Percentiles rank a stretch among this genome's conserved stretches.
phyloP scores from a whole-genome alignment of 257 asterid genomes.

The Phtheirospermum japonicum region DNA sequence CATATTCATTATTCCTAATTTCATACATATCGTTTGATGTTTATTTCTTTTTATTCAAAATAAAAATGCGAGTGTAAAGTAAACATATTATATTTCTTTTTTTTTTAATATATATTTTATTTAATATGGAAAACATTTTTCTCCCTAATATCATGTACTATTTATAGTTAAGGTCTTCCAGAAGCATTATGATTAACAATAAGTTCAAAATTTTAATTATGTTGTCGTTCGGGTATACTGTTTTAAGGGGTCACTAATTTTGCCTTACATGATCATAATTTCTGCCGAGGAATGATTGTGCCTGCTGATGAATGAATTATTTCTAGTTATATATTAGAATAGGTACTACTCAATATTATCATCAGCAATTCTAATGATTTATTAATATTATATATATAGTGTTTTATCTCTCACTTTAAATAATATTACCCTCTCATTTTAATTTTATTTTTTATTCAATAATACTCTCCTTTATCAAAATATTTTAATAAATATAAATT shows the following conservation, averaged over 20 bases:
- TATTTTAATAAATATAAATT: no score
- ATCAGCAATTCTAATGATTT: not conserved
- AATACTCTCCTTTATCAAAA: no score
- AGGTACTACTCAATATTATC: not conserved
- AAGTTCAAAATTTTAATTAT: constrained; percentile 18
- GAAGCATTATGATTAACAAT: constrained; percentile 4
- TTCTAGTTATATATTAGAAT: not conserved
- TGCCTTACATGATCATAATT: constrained; percentile 15
- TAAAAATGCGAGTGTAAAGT: no score
- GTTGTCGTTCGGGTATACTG: constrained; percentile 10
- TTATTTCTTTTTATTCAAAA: no score
- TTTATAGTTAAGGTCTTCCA: not conserved
- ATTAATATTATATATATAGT: not conserved
- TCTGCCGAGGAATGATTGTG: constrained; percentile 36
- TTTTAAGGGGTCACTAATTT: constrained; percentile 19
- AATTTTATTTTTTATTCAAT: no score
- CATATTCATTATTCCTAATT: no score
- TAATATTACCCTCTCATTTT: no score
- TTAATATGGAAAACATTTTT: no score
- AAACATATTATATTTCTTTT: no score
- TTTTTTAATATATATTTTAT: no score
- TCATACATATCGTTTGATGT: no score
- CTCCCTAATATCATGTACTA: not conserved
- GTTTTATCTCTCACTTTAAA: not conserved
- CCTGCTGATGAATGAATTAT: constrained; percentile 9